phyloP scores from a whole-genome alignment of 2,329 filamentous ascomycete species.

The Zasmidium cellare region DNA sequence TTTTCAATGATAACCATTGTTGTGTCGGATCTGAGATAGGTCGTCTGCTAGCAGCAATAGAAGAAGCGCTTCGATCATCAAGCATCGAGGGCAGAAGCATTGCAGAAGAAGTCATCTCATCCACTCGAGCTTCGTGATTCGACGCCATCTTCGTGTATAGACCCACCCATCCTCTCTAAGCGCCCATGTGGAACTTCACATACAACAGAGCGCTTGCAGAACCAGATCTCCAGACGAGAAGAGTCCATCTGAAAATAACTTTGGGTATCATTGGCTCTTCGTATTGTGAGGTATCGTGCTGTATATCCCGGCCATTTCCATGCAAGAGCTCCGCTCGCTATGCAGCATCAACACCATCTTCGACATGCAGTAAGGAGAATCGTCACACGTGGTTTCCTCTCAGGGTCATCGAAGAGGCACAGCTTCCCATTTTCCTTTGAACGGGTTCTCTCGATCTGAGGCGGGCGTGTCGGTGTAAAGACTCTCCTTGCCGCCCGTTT shows the following conservation, averaged over 20 bases:
- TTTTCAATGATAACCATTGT: too few species aligned
- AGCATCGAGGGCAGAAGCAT: too few species aligned
- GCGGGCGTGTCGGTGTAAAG: conserved; percentile 24
- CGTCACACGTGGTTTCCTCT: background rate
- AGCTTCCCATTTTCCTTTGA: conserved; percentile 22
- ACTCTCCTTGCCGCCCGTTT: conserved; percentile 11
- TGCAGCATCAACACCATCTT: background rate
- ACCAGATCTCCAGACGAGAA: background rate
- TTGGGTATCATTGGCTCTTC: background rate
- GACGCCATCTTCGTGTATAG: background rate
- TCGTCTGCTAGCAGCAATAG: too few species aligned
- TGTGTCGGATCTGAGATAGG: too few species aligned
- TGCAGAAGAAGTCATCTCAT: too few species aligned
- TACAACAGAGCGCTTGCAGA: background rate
- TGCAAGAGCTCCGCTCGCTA: too few species aligned
- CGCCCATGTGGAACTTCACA: background rate
- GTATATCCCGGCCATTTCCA: background rate
- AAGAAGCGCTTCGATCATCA: too few species aligned
- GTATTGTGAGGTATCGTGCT: background rate
- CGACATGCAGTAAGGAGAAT: background rate
- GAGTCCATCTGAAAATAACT: background rate
- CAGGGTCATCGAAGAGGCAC: conserved; percentile 13
- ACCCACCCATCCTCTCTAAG: background rate
- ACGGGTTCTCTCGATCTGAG: conserved; percentile 19
- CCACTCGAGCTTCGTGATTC: background rate